Percentiles rank a stretch among this genome's conserved stretches.
Evolutionary conservation across 2,329 filamentous ascomycete genomes (phyloP).

Genomic region (Colletotrichum cordylinicola): DNA sequence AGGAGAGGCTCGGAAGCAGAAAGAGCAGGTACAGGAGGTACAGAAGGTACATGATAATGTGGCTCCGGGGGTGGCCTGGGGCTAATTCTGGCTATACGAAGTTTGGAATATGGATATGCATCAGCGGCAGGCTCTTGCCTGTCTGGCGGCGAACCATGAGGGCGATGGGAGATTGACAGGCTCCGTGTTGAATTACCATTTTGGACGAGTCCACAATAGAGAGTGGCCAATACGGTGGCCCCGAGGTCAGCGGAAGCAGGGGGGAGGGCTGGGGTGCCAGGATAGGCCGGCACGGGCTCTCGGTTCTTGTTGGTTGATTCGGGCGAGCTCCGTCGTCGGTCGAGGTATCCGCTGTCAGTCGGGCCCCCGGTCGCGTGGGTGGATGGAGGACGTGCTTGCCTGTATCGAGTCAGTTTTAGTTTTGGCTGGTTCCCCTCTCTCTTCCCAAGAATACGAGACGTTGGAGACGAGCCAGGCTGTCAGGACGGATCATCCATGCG

Average conservation of each 20-base stretch:
- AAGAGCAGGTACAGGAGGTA: background rate
- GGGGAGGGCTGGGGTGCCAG: background rate
- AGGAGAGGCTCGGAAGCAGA: background rate
- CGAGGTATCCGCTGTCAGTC: constrained; percentile 20
- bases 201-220: constrained; percentile 13
- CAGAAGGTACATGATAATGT: background rate
- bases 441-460: constrained; percentile 14
- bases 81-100: constrained; percentile 23
- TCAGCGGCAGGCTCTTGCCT: constrained; percentile 13
- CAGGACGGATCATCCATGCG: constrained; percentile 16
- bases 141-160: constrained; percentile 19
- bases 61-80: constrained; percentile 18
- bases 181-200: constrained; percentile 16
- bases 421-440: background rate
- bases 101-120: constrained; percentile 24
- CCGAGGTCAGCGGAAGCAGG: background rate
- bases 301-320: constrained; percentile 17
- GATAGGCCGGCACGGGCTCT: constrained; percentile 4
- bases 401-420: constrained; percentile 21
- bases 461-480: constrained; percentile 14
- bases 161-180: constrained; percentile 17
- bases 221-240: constrained; percentile 18
- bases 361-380: background rate
- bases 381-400: constrained; percentile 3
- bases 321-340: constrained; percentile 20